Evolutionary conservation across 805 yeast genomes (phyloP).

Genomic region (Candida koratica): DNA sequence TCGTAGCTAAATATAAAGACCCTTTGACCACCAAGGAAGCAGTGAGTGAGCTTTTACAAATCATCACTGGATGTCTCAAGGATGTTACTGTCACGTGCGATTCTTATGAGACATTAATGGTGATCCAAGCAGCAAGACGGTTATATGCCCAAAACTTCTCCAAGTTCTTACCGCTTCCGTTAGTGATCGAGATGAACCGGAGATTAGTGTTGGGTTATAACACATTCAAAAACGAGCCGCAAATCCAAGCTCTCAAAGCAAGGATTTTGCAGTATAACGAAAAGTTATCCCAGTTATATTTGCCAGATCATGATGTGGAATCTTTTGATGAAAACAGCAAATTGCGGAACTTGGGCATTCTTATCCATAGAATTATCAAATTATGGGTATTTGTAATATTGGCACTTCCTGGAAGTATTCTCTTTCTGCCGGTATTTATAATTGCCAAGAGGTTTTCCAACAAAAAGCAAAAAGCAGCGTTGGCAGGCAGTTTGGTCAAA

Average conservation of each 20-base stretch:
- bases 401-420: constrained; percentile 82
- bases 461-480: constrained; percentile 70
- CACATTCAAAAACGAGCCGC: constrained; percentile 66
- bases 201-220: constrained; percentile 79
- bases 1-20: constrained; percentile 61
- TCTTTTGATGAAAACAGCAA: constrained; percentile 49
- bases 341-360: constrained; percentile 45
- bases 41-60: constrained; percentile 65
- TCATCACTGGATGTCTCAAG: constrained; percentile 66
- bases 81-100: constrained; percentile 87
- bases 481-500: constrained; percentile 84
- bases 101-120: constrained; percentile 85
- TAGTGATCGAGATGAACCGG: constrained; percentile 88
- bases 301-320: constrained; percentile 59
- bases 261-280: constrained; percentile 70
- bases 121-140: constrained; percentile 88
- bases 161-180: constrained; percentile 68
- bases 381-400: constrained; percentile 54
- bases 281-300: constrained; percentile 43
- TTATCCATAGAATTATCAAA: constrained; percentile 55
- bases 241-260: constrained; percentile 54
- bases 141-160: constrained; percentile 75
- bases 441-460: constrained; percentile 71
- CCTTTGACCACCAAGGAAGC: constrained; percentile 71
- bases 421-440: constrained; percentile 85